Conservation (phyloP, 805 yeast species). For the Blastobotrys muscicola region DNA sequence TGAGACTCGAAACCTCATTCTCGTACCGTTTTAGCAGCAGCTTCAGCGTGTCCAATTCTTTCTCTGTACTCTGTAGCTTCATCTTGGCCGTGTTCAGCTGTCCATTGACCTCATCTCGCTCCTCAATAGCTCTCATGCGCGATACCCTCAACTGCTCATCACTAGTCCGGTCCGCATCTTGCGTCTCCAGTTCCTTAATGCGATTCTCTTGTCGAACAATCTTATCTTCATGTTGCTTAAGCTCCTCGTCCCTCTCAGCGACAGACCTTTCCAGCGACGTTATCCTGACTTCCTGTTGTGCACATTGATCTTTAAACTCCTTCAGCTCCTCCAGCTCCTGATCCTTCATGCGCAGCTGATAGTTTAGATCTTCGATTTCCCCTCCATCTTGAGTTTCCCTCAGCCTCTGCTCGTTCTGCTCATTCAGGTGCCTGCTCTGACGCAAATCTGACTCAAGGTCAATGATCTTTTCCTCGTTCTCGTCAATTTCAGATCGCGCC, state of each 20-base stretch:
- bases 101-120: constrained; percentile 1
- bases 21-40: constrained; percentile 9
- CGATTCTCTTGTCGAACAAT: not conserved
- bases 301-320: not conserved
- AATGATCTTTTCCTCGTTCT: constrained; percentile 14
- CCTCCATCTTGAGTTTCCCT: constrained; percentile 11
- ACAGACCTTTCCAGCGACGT: not conserved
- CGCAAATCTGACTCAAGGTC: constrained; percentile 12
- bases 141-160: not conserved
- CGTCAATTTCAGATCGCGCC: constrained; percentile 17
- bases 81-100: constrained; percentile 1
- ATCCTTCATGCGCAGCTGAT: constrained; percentile 2
- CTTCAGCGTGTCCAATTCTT: constrained; percentile 9
- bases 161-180: constrained; percentile 1
- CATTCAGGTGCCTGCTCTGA: constrained; percentile 15
- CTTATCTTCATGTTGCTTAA: constrained; percentile 1
- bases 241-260: not conserved
- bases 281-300: not conserved
- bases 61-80: constrained; percentile 1
- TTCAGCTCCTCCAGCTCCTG: constrained; percentile 2
- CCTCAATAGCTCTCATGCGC: not conserved
- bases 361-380: constrained; percentile 6
- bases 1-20: constrained; percentile 8
- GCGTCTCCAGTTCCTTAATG: constrained; percentile 2
- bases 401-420: constrained; percentile 17